Percentiles rank a stretch among this genome's conserved stretches.
Conservation (phyloP, 768 basidiomycete genomes). For the Boletus pseudo-olivaceus region DNA sequence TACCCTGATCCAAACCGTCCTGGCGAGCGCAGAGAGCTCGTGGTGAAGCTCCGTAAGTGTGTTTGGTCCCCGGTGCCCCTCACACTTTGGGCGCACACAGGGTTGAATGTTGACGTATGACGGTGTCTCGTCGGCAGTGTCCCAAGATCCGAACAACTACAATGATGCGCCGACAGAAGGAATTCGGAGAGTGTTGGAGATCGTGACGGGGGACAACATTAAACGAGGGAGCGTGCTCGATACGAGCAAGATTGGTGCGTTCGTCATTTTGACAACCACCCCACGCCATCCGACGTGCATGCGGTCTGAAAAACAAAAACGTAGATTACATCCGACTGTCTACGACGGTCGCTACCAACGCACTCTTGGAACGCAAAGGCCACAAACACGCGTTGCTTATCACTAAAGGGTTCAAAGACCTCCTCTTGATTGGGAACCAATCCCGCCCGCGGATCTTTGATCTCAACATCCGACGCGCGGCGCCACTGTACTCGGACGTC, state of each 20-base stretch:
- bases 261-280: background rate
- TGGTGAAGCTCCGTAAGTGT: constrained; percentile 82
- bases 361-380: constrained; percentile 91
- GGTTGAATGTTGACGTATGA: background rate
- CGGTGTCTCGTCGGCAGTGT: constrained; percentile 49
- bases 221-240: constrained; percentile 62
- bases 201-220: constrained; percentile 64
- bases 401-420: constrained; percentile 88
- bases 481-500: constrained; percentile 69
- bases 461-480: constrained; percentile 77
- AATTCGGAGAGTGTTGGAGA: constrained; percentile 81
- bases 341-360: constrained; percentile 96
- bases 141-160: constrained; percentile 86
- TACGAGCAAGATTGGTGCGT: constrained; percentile 75
- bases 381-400: constrained; percentile 88
- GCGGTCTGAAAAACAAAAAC: background rate
- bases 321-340: constrained; percentile 88
- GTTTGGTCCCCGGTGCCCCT: background rate
- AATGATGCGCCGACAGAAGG: constrained; percentile 93
- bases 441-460: constrained; percentile 94
- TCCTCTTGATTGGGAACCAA: constrained; percentile 92
- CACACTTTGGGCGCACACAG: background rate
- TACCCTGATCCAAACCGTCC: constrained; percentile 68
- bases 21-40: constrained; percentile 64
- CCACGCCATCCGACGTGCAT: too few species aligned